Evolutionary conservation across 129 eudicot species (phyloP).

Genomic region (Deinandra increscens): DNA sequence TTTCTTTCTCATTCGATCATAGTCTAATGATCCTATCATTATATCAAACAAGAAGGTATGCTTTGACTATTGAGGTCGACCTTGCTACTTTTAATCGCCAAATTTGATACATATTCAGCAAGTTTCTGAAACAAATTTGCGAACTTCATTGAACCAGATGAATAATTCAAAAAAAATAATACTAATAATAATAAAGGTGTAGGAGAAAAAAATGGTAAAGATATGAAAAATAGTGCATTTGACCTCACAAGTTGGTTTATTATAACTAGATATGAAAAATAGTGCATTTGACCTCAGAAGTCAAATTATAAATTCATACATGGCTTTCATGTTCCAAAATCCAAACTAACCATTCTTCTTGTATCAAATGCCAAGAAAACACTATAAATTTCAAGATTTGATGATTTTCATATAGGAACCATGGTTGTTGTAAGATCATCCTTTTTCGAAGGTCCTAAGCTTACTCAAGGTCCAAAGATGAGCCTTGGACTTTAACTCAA

Average conservation of each 20-base stretch:
- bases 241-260: slow-evolving; percentile 12
- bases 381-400: background rate
- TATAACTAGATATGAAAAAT: no score
- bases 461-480: no score
- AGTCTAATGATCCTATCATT: background rate
- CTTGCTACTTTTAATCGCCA: background rate
- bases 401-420: background rate
- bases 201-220: background rate
- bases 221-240: background rate
- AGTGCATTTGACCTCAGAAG: slow-evolving; percentile 11
- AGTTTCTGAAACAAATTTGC: background rate
- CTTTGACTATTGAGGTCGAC: slow-evolving; percentile 1
- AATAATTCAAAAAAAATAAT: background rate
- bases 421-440: no score
- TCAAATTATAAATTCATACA: background rate
- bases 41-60: background rate
- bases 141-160: background rate
- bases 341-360: background rate
- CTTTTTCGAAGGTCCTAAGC: no score
- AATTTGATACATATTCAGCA: background rate
- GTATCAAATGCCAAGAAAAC: background rate
- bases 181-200: background rate
- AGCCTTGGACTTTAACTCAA: no score
- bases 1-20: background rate
- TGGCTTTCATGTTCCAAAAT: background rate